Percentiles rank a stretch among this genome's conserved stretches.
These are phyloP conservation scores for Umbelopsis ramanniana DNA, from an alignment of 192 early-diverging fungal genomes.

Conservation along the genomic window DNA sequence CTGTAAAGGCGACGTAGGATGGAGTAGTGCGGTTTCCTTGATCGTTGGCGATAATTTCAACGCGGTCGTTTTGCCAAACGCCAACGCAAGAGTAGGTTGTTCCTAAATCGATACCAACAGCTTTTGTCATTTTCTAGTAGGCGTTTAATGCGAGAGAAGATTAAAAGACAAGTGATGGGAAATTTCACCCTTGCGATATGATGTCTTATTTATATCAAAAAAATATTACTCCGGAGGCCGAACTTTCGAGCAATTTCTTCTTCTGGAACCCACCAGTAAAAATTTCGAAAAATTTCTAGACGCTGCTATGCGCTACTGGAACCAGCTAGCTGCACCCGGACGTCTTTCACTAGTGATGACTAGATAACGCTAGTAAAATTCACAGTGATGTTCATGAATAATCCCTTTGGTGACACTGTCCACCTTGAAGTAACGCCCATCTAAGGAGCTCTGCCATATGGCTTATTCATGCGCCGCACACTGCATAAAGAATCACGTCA, in stretches of 20 bases:
- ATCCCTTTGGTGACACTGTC: no score
- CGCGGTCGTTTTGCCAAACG: slow-evolving; percentile 70
- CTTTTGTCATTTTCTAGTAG: slow-evolving; percentile 40
- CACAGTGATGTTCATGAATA: no score
- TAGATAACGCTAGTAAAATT: no score
- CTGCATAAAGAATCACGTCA: no score
- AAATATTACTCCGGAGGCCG: not conserved
- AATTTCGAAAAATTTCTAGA: slow-evolving; percentile 3
- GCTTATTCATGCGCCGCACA: no score
- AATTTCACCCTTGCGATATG: not conserved
- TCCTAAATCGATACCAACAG: slow-evolving; percentile 97
- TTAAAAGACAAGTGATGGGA: slow-evolving; percentile 12
- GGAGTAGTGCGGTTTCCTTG: slow-evolving; percentile 98
- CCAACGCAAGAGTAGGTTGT: slow-evolving; percentile 96
- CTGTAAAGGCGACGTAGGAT: slow-evolving; percentile 97
- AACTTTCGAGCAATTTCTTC: slow-evolving; percentile 13
- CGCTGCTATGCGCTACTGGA: not conserved
- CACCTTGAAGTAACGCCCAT: no score
- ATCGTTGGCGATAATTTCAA: slow-evolving; percentile 99
- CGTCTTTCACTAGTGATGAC: no score
- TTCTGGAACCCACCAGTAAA: slow-evolving; percentile 12
- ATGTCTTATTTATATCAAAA: slow-evolving; percentile 17
- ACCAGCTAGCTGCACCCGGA: not conserved
- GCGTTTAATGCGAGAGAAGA: not conserved
- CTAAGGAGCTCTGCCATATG: no score